These are phyloP conservation scores for Venturia asperata DNA, from an alignment of 2,329 filamentous ascomycete genomes.

Conservation along the genomic window DNA sequence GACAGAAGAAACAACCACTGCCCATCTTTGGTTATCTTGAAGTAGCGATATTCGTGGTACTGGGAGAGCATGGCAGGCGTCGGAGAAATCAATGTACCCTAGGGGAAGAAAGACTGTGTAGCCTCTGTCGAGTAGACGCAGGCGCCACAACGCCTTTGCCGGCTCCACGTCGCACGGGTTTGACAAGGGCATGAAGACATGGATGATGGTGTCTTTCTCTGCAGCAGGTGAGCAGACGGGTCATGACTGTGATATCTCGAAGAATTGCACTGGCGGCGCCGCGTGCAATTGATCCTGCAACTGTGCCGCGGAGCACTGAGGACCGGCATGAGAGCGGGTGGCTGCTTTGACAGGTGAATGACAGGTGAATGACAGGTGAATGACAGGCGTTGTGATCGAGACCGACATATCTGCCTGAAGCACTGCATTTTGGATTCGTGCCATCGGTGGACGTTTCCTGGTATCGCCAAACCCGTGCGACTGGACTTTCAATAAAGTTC, in stretches of 20 bases:
- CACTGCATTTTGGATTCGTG: not conserved
- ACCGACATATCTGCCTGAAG: not conserved
- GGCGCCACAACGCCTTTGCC: not conserved
- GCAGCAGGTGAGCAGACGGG: not conserved
- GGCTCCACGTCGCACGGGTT: not conserved
- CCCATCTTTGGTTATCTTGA: not conserved
- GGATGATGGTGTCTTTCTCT: not conserved
- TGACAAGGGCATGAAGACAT: not conserved
- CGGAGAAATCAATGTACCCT: not conserved
- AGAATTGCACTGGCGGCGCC: not conserved
- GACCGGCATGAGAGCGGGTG: slow-evolving; percentile 7
- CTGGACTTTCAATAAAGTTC: not conserved
- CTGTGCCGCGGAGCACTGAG: not conserved
- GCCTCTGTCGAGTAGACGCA: not conserved
- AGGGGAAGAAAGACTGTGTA: not conserved
- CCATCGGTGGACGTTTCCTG: not conserved
- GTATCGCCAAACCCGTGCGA: not conserved
- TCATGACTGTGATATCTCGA: not conserved
- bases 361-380: slow-evolving; percentile 10
- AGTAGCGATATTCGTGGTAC: not conserved
- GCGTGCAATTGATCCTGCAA: not conserved
- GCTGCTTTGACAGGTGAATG: slow-evolving; percentile 2
- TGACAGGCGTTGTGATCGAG: slow-evolving; percentile 12
- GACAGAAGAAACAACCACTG: not conserved
- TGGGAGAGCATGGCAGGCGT: not conserved